Evolutionary conservation across 2,329 filamentous ascomycete species (phyloP), one percentile per base, ranked within the genome.

Genomic region (Trichoderma koningii): DNA sequence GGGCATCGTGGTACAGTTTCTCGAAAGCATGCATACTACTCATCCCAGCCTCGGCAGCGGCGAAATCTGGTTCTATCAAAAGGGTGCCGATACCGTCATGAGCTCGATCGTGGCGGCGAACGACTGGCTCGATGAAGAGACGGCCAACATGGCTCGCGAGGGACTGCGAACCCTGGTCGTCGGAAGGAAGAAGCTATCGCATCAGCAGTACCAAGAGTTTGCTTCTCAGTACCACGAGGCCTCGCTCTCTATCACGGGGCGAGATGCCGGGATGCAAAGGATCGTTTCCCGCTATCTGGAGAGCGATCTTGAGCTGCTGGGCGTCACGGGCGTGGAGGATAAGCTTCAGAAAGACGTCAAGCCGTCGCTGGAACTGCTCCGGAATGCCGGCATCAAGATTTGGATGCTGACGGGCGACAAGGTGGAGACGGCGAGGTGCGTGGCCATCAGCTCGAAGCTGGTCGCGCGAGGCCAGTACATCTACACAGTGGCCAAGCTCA

Each of bases 361-460:
- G 76, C 91, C 94, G 1, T 97, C 93, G 0, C 83, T 99, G 6
- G 96, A 99, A 76, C 86, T 99, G 5, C 85, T 99, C 60, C 91
- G 95, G 69, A 99, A 99, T 72, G 95, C 95, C 0, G 95, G 95
- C 28, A 95, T 99, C 79, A 98, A 98, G 77, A 98, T 99, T 57
- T 99, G 95, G 95, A 99, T 99, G 95, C 82, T 99, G 75, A 99
- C 95, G 0, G 95, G 95, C 53, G 95, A 99, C 82, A 99, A 99
- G 78, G 92, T 99, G 3, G 95, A 99, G 78, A 99, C 95, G 15
- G 95, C 95, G 17, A 89, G 95, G 42, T 99, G 95, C 77, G 94
- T 99, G 14, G 96, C 95, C 2, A 90, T 99, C 50, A 96, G 91
- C 73, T 93, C 94, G 34, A 97, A 97, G 76, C 85, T 99, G 7